Evolutionary conservation across 2,329 filamentous ascomycete genomes (phyloP).

Genomic region (Zymoseptoria ardabiliae): DNA sequence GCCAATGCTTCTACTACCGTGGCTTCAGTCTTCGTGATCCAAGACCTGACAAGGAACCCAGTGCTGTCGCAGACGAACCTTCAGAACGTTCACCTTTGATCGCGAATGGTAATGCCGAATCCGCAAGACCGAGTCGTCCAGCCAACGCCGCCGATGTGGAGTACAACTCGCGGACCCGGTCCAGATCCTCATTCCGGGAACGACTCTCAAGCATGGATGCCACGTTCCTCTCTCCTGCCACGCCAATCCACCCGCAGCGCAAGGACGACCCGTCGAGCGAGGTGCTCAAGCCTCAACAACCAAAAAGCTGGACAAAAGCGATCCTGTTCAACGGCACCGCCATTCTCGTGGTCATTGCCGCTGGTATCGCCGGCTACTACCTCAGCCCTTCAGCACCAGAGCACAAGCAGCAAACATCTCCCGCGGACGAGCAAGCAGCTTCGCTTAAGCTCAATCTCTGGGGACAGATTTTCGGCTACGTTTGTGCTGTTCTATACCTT

Average conservation of each 20-base stretch:
- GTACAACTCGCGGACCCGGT: conserved; percentile 18
- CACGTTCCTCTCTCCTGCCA: conserved; percentile 70
- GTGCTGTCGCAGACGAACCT: conserved; percentile 18
- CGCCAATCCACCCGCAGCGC: conserved; percentile 60
- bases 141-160: conserved; percentile 23
- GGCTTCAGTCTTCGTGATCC: conserved; percentile 82
- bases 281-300: conserved; percentile 33
- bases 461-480: conserved; percentile 88
- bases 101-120: conserved; percentile 1
- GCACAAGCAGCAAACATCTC: conserved; percentile 15
- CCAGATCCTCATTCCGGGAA: conserved; percentile 37
- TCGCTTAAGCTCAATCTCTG: conserved; percentile 61
- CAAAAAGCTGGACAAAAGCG: conserved; percentile 39
- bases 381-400: conserved; percentile 48
- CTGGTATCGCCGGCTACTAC: conserved; percentile 81
- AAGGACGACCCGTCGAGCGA: conserved; percentile 27
- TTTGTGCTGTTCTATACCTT: conserved; percentile 84
- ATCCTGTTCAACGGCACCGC: conserved; percentile 67
- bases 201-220: conserved; percentile 53
- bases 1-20: conserved; percentile 92
- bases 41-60: conserved; percentile 19
- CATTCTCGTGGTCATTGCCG: conserved; percentile 72
- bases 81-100: conserved; percentile 32
- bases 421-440: conserved; percentile 36
- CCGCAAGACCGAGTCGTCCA: conserved; percentile 3